phyloP scores from a whole-genome alignment of 139 green algal species.

The Auxenochlorella pyrenoidosa region DNA sequence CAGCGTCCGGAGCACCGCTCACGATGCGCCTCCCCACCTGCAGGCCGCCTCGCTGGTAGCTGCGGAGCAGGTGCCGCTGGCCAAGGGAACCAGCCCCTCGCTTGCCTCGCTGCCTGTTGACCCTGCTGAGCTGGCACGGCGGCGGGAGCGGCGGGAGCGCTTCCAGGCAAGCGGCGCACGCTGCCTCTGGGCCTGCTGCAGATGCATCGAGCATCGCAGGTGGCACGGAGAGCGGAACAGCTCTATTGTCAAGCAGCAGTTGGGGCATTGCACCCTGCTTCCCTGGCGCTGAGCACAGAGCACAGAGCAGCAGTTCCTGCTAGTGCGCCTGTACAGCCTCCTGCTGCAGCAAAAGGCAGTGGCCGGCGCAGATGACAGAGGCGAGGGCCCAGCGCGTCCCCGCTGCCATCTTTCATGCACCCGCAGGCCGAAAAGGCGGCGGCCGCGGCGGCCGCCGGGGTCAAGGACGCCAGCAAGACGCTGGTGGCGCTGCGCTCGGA shows the following conservation, averaged over 20 bases:
- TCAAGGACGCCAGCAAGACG: not conserved
- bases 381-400: too few species aligned
- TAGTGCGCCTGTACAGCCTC: not conserved
- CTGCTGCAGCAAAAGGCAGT: too few species aligned
- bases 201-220: not conserved
- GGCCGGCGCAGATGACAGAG: too few species aligned
- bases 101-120: constrained; percentile 16
- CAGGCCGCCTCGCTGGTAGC: not conserved
- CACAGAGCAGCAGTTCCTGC: not conserved
- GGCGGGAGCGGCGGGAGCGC: constrained; percentile 42
- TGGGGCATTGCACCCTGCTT: not conserved
- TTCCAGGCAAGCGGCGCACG: constrained; percentile 30
- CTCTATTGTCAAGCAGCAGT: not conserved
- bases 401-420: not conserved
- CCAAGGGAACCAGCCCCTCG: constrained; percentile 1
- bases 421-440: constrained; percentile 13
- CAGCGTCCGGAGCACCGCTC: not conserved
- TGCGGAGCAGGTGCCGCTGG: not conserved
- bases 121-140: constrained; percentile 32
- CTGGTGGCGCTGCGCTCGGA: constrained; percentile 24
- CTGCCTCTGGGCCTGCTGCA: too few species aligned
- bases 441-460: constrained; percentile 6
- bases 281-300: too few species aligned
- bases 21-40: not conserved
- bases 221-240: not conserved